Conservation (phyloP, 345 rosid species). For the Heritiera fomes region DNA sequence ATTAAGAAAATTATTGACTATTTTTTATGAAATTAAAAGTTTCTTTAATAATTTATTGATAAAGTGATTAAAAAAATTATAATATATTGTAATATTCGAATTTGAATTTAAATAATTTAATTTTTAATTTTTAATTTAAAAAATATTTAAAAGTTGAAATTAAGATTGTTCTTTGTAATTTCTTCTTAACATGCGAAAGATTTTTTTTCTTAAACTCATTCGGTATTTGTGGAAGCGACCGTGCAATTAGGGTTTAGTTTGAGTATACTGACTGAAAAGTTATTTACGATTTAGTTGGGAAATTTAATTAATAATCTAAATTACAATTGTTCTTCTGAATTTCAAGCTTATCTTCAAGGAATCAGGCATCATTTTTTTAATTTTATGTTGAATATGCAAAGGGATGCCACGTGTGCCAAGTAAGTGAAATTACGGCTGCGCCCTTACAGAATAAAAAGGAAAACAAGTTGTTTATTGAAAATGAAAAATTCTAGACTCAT, state of each 20-base stretch:
- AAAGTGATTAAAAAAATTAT: no score
- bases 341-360: no score
- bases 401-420: constrained; percentile 2
- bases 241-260: neutral
- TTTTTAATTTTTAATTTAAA: no score
- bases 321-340: neutral
- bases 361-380: neutral
- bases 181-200: neutral
- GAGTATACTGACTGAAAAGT: neutral
- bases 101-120: no score
- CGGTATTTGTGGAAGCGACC: neutral
- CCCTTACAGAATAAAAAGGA: neutral
- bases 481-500: constrained; percentile 17
- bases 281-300: no score
- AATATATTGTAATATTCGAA: no score
- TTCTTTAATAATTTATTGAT: no score
- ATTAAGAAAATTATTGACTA: no score
- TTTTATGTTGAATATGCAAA: neutral
- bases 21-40: no score
- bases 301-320: neutral
- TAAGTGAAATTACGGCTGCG: neutral
- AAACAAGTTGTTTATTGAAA: neutral
- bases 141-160: no score
- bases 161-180: neutral
- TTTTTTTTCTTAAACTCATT: neutral